Conservation (phyloP, 2,329 filamentous ascomycete genomes). For the Dactylellina parvicollis region DNA sequence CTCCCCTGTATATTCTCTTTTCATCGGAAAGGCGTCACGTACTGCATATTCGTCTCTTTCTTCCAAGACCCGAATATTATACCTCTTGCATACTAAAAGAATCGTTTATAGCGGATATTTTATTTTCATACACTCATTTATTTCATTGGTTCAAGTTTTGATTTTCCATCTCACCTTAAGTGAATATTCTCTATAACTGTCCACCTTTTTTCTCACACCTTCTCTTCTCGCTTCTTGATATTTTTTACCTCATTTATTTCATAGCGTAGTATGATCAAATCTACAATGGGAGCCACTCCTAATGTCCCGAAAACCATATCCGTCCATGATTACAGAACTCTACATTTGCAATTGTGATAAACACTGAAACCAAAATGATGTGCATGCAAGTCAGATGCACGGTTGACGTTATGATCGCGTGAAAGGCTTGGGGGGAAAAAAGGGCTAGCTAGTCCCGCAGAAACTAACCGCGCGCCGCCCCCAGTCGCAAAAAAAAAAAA, state of each 20-base stretch:
- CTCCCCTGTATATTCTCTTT: constrained; percentile 30
- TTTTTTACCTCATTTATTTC: constrained; percentile 8
- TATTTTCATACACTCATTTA: constrained; percentile 4
- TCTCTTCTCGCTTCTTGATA: too few relatives aligned
- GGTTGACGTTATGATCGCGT: too few relatives aligned
- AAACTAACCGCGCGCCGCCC: too few relatives aligned
- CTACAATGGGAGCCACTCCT: constrained; percentile 11
- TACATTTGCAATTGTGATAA: background rate
- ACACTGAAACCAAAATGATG: background rate
- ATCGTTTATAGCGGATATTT: constrained; percentile 40
- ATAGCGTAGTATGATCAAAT: constrained; percentile 43
- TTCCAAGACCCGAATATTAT: constrained; percentile 22
- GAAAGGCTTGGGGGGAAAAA: too few relatives aligned
- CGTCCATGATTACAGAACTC: background rate
- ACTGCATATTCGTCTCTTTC: constrained; percentile 12
- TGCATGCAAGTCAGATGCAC: too few relatives aligned
- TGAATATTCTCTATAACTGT: constrained; percentile 14
- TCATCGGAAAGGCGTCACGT: constrained; percentile 39
- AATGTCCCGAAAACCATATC: constrained; percentile 5
- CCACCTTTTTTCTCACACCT: constrained; percentile 16
- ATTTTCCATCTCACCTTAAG: constrained; percentile 11
- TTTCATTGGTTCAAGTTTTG: constrained; percentile 6
- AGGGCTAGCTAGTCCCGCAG: background rate
- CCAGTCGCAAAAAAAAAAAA: background rate
- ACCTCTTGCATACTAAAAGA: constrained; percentile 32